These are phyloP conservation scores for Geranomyces michiganensis DNA, from an alignment of 192 early-diverging fungal species.

Conservation along the genomic window DNA sequence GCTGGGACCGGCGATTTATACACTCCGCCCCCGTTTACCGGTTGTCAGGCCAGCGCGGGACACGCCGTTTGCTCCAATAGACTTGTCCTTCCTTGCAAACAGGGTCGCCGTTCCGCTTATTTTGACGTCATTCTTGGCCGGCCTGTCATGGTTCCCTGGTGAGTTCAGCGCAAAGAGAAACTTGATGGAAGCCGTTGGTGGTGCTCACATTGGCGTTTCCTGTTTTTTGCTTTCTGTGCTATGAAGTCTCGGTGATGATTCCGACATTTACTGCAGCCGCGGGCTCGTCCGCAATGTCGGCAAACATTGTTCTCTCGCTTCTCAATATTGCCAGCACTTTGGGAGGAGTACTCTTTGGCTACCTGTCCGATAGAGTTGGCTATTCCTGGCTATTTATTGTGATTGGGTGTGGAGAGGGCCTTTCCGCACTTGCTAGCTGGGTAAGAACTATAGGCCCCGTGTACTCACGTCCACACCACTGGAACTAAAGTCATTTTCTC, in stretches of 20 bases:
- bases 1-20: background rate
- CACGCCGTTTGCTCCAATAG: background rate
- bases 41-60: background rate
- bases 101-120: background rate
- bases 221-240: background rate
- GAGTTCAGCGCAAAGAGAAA: too few species aligned
- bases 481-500: too few species aligned
- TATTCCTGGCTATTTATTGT: background rate
- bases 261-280: background rate
- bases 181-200: too few species aligned
- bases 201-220: background rate
- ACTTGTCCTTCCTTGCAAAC: background rate
- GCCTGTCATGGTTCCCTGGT: slow-evolving; percentile 2
- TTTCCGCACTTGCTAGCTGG: background rate
- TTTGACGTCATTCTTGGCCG: background rate
- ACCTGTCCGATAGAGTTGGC: background rate
- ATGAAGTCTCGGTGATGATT: background rate
- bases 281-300: background rate
- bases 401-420: background rate
- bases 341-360: background rate
- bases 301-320: background rate
- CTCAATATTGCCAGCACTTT: background rate
- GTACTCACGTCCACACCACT: too few species aligned
- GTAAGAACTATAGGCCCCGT: too few species aligned
- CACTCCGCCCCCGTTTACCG: background rate